Evolutionary conservation across 1,284 basidiomycete species (phyloP).

Genomic region (Hypsizygus ulmarius): DNA sequence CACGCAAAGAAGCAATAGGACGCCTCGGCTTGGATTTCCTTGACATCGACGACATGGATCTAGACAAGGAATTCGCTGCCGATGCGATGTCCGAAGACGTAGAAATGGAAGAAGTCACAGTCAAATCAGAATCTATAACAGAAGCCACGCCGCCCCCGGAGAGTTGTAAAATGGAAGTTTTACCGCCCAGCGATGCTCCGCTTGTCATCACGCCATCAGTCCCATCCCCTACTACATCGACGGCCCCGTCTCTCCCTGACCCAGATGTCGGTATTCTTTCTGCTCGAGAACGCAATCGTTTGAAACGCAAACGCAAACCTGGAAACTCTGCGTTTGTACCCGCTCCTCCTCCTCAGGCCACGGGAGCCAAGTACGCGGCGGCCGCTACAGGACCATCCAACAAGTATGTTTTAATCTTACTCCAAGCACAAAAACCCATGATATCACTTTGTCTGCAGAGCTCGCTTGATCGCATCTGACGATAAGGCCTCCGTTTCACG

Average conservation of each 20-base stretch:
- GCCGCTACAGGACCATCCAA: slow-evolving; percentile 51
- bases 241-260: slow-evolving; percentile 36
- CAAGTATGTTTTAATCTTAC: slow-evolving; percentile 46
- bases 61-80: slow-evolving; percentile 74
- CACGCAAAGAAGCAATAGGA: slow-evolving; percentile 79
- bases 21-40: slow-evolving; percentile 82
- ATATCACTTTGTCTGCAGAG: slow-evolving; percentile 39
- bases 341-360: slow-evolving; percentile 61
- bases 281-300: slow-evolving; percentile 84
- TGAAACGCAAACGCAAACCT: slow-evolving; percentile 88
- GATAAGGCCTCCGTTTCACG: slow-evolving; percentile 50
- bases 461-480: slow-evolving; percentile 62
- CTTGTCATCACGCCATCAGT: slow-evolving; percentile 57
- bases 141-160: slow-evolving; percentile 26
- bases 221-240: slow-evolving; percentile 49
- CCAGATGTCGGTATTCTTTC: slow-evolving; percentile 58
- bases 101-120: slow-evolving; percentile 33
- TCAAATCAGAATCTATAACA: slow-evolving; percentile 31
- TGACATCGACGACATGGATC: slow-evolving; percentile 75
- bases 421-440: neutral
- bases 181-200: slow-evolving; percentile 27
- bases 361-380: slow-evolving; percentile 57
- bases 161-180: slow-evolving; percentile 22
- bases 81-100: slow-evolving; percentile 49
- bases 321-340: slow-evolving; percentile 79